These are phyloP conservation scores for Penstemon newberryi DNA, from an alignment of 257 asterid species.

Conservation along the genomic window DNA sequence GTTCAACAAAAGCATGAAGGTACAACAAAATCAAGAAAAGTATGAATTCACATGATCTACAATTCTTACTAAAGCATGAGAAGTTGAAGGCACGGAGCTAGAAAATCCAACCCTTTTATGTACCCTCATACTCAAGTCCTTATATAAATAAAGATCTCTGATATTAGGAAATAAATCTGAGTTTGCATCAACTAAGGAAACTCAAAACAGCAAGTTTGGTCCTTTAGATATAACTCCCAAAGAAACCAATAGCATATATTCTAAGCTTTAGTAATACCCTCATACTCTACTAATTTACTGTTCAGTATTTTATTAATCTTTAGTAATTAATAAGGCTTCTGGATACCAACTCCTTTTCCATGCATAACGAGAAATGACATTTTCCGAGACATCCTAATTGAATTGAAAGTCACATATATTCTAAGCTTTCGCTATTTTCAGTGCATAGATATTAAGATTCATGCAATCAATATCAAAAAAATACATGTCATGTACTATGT, in stretches of 20 bases:
- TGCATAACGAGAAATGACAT: conserved; percentile 12
- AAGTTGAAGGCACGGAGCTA: not conserved
- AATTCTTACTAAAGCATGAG: not conserved
- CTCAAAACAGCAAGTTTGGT: not conserved
- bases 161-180: not conserved
- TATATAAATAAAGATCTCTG: not conserved
- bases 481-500: not conserved
- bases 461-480: no score
- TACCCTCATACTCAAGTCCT: not conserved
- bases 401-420: not conserved
- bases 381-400: not conserved
- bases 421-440: not conserved
- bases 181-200: not conserved
- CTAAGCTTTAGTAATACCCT: no score
- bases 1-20: not conserved
- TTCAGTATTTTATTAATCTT: not conserved
- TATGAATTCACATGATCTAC: not conserved
- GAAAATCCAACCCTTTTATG: not conserved
- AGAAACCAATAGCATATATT: not conserved
- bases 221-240: not conserved
- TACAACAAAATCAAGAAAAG: not conserved
- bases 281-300: not conserved
- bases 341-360: not conserved
- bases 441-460: not conserved
- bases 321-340: conserved; percentile 3